Conservation (phyloP, 2,329 filamentous ascomycete species). For the Curvularia hawaiiensis region DNA sequence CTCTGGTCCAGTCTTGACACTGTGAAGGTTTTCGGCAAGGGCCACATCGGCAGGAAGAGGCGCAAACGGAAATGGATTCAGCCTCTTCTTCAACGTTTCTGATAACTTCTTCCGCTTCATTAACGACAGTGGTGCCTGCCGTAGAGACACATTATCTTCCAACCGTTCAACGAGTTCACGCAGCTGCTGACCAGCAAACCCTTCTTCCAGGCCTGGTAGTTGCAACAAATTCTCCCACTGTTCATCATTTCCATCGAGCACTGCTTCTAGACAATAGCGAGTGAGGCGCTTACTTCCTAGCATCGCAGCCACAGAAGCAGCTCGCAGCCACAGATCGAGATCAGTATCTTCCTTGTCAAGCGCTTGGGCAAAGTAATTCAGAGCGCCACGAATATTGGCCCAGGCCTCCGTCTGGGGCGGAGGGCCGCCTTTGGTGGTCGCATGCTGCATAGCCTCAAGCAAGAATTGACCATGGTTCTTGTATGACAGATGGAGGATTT, state of each 20-base stretch:
- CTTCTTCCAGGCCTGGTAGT: conserved; percentile 57
- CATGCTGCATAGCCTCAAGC: conserved; percentile 73
- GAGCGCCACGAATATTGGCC: conserved; percentile 37
- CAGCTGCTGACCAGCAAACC: conserved; percentile 44
- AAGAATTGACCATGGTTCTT: conserved; percentile 95
- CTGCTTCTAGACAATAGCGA: conserved; percentile 67
- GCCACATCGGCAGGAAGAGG: conserved; percentile 45
- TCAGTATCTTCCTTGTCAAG: conserved; percentile 69
- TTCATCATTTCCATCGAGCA: conserved; percentile 66
- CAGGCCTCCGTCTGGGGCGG: conserved; percentile 43
- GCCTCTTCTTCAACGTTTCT: conserved; percentile 57
- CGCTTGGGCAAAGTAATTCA: conserved; percentile 64
- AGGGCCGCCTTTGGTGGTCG: conserved; percentile 38
- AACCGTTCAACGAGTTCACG: conserved; percentile 55
- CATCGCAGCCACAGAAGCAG: conserved; percentile 62
- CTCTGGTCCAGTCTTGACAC: conserved; percentile 39
- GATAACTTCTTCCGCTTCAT: conserved; percentile 58
- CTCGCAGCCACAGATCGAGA: conserved; percentile 66
- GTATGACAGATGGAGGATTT: conserved; percentile 90
- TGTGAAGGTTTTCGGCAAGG: conserved; percentile 20
- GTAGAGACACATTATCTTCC: conserved; percentile 60
- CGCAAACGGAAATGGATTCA: conserved; percentile 58
- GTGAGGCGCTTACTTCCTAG: conserved; percentile 63
- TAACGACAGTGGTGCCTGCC: conserved; percentile 56
- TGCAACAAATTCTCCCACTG: conserved; percentile 58